Evolutionary conservation across 768 basidiomycete genomes (phyloP).

Genomic region (Dacryopinax spathularia): DNA sequence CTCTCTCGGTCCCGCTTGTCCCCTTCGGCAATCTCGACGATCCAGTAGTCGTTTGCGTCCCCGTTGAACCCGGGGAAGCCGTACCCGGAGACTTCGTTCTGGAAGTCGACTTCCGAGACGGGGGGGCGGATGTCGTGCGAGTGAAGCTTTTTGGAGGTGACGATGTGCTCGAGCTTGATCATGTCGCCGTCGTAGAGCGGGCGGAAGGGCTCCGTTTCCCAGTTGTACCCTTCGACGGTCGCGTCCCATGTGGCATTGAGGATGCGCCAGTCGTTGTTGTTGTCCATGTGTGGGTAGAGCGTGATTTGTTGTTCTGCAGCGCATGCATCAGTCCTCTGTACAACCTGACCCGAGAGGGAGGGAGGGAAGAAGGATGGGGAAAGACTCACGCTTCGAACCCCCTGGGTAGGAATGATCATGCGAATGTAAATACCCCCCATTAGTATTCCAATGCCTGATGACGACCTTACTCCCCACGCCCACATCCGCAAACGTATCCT

Average conservation of each 20-base stretch:
- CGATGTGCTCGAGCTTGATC: constrained; percentile 67
- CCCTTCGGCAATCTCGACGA: constrained; percentile 69
- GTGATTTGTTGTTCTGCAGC: constrained; percentile 88
- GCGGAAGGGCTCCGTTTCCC: constrained; percentile 37
- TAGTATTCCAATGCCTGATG: constrained; percentile 86
- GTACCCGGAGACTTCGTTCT: constrained; percentile 94
- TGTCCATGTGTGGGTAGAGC: constrained; percentile 94
- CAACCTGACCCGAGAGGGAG: background rate
- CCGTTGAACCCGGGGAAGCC: constrained; percentile 74
- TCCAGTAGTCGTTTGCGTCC: constrained; percentile 88
- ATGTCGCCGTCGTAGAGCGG: constrained; percentile 52
- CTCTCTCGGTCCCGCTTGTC: constrained; percentile 52
- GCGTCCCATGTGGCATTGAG: constrained; percentile 51
- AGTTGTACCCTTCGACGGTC: constrained; percentile 33
- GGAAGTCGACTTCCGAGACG: constrained; percentile 94
- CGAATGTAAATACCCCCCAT: constrained; percentile 97
- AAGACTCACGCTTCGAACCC: constrained; percentile 68
- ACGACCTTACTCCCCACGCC: constrained; percentile 69
- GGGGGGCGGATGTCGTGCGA: constrained; percentile 91
- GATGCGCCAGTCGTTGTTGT: constrained; percentile 88
- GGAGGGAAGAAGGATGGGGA: background rate
- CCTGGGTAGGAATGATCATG: constrained; percentile 79
- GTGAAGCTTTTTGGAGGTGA: constrained; percentile 77
- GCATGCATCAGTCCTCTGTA: constrained; percentile 4
- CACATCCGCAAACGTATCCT: constrained; percentile 85